Percentiles rank a stretch among this genome's conserved stretches.
Evolutionary conservation across 495 filamentous ascomycete species (phyloP).

Genomic region (Amphirosellinia nigrospora): DNA sequence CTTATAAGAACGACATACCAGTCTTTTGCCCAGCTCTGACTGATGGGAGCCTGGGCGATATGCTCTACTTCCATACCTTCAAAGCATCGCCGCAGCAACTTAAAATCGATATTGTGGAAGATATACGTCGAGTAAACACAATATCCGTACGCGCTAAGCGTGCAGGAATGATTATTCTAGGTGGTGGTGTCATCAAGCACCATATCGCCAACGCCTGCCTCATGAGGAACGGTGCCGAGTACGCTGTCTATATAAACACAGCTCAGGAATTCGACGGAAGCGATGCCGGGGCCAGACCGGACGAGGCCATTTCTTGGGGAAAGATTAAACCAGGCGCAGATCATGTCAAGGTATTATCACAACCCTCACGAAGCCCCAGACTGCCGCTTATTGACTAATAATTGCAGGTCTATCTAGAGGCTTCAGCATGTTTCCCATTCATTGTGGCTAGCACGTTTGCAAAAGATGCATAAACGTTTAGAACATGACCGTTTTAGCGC

Average conservation of each 20-base stretch:
- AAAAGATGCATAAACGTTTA: constrained; percentile 44
- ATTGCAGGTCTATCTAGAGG: constrained; percentile 81
- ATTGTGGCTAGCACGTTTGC: constrained; percentile 96
- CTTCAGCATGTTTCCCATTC: constrained; percentile 88
- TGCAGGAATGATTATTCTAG: constrained; percentile 92
- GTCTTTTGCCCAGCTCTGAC: constrained; percentile 97
- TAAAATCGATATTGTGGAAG: constrained; percentile 84
- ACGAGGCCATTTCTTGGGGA: constrained; percentile 97
- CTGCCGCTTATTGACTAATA: constrained; percentile 27
- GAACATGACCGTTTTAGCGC: too few relatives aligned
- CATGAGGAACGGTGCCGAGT: constrained; percentile 96
- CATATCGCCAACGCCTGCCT: constrained; percentile 96
- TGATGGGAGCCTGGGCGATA: constrained; percentile 92
- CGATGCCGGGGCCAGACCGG: constrained; percentile 93
- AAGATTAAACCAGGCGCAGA: constrained; percentile 90
- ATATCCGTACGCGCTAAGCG: constrained; percentile 82
- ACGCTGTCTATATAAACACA: constrained; percentile 96
- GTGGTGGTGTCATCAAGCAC: constrained; percentile 92
- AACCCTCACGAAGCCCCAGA: not conserved
- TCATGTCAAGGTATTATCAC: constrained; percentile 76
- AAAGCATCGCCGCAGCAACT: constrained; percentile 79
- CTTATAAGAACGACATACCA: constrained; percentile 89
- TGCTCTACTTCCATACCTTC: constrained; percentile 97
- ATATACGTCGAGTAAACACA: constrained; percentile 88
- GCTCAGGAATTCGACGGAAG: constrained; percentile 96